Conservation (phyloP, 2,329 filamentous ascomycete species). For the Trichoderma aggressivum region DNA sequence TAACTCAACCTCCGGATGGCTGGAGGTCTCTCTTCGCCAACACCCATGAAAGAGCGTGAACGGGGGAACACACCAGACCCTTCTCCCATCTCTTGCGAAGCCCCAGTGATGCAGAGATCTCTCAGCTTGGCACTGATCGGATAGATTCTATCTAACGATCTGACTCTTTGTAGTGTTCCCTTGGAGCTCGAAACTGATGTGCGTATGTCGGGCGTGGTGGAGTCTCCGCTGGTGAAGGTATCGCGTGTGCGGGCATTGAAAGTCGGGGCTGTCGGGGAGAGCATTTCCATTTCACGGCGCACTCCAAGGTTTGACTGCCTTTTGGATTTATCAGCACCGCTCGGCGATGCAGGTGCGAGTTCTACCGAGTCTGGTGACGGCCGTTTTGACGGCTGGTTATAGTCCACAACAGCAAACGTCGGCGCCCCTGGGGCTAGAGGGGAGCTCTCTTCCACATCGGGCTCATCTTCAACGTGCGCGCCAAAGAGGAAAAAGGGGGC, state of each 20-base stretch:
- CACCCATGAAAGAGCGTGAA: slow-evolving; percentile 29
- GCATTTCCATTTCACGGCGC: slow-evolving; percentile 9
- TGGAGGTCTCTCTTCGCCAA: slow-evolving; percentile 25
- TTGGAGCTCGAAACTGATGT: slow-evolving; percentile 24
- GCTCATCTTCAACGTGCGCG: slow-evolving; percentile 27
- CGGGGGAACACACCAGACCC: slow-evolving; percentile 22
- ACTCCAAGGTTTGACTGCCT: slow-evolving; percentile 8
- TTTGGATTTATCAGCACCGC: slow-evolving; percentile 36
- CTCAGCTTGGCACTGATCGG: slow-evolving; percentile 30
- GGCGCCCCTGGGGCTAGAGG: slow-evolving; percentile 23
- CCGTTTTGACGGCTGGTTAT: slow-evolving; percentile 24
- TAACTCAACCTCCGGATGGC: slow-evolving; percentile 25
- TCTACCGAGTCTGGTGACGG: slow-evolving; percentile 21
- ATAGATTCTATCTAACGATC: slow-evolving; percentile 39
- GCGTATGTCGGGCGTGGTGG: slow-evolving; percentile 38
- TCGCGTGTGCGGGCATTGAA: slow-evolving; percentile 36
- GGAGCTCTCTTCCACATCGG: slow-evolving; percentile 22
- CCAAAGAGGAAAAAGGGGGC: slow-evolving; percentile 51
- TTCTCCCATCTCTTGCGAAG: slow-evolving; percentile 22
- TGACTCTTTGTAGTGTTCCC: slow-evolving; percentile 29
- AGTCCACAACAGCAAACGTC: slow-evolving; percentile 30
- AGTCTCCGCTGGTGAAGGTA: slow-evolving; percentile 39
- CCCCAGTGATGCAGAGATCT: slow-evolving; percentile 30
- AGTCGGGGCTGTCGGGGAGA: slow-evolving; percentile 34
- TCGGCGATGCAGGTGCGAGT: slow-evolving; percentile 30